These are phyloP conservation scores for Colletotrichum tropicicola DNA, from an alignment of 2,329 filamentous ascomycete genomes.

Conservation along the genomic window DNA sequence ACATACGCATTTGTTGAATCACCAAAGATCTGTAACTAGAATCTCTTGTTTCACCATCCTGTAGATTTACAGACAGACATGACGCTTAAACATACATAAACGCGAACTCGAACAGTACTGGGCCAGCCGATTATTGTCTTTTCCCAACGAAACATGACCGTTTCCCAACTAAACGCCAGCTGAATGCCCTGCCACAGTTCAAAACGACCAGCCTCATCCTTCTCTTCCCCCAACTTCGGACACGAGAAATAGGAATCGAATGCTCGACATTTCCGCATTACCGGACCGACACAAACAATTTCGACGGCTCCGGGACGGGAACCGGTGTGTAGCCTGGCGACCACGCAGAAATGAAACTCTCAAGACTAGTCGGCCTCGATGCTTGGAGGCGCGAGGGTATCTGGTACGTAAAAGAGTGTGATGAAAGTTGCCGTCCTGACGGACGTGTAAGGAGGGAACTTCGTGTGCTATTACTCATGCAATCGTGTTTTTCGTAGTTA, in stretches of 20 bases:
- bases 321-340: not conserved
- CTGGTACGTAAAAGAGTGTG: conserved; percentile 28
- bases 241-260: not conserved
- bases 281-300: not conserved
- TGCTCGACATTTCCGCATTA: not conserved
- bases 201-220: not conserved
- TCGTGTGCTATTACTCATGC: conserved; percentile 29
- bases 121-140: conserved; percentile 20
- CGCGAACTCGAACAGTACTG: conserved; percentile 6
- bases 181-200: not conserved
- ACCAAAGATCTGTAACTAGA: not conserved
- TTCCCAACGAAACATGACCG: not conserved
- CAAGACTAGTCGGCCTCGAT: conserved; percentile 17
- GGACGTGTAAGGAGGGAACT: not conserved
- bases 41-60: conserved; percentile 5
- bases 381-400: conserved; percentile 28
- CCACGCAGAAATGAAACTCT: conserved; percentile 27
- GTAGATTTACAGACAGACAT: conserved; percentile 18
- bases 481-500: conserved; percentile 21
- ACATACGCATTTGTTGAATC: too few species aligned
- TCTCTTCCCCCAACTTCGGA: not conserved
- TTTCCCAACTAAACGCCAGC: conserved; percentile 27
- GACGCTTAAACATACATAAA: conserved; percentile 20
- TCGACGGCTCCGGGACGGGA: not conserved
- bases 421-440: not conserved